Evolutionary conservation across 345 rosid genomes (phyloP), one percentile per base, ranked within the genome.

Genomic region (Eucalyptus decipiens): DNA sequence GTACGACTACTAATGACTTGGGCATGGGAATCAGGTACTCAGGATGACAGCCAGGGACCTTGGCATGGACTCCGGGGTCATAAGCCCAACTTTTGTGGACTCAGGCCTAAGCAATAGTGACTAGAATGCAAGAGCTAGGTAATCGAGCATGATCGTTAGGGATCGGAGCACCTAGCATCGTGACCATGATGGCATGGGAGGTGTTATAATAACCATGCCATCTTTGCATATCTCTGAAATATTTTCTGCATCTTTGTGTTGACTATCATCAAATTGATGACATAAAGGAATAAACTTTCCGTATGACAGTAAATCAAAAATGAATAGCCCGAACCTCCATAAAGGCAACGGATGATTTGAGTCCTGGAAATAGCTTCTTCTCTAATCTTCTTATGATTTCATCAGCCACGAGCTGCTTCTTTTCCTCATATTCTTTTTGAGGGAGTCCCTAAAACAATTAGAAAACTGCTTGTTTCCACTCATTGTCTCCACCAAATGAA

Each of bases 291-390:
- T 76, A 13, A 76, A 76, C 42, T 65, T 65, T 65, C 40, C 0
- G 0, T 6, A 21, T 76, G 16, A 37, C 83, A 40, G 47, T 16
- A 32, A 56, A 60, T 86, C 17, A 42, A 34, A 40, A 86, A 87
- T 42, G 65, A 76, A 62, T 58, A 88, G 26, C 62, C 69, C 43
- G 50, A 89, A 97, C 99, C 99, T 98, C 99, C 91, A 94, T 93
- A 88, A 96, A 96, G 86, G 91, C 91, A 92, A 98, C 94, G 65
- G 97, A 95, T 80, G 97, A 93, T 87, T 93, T 90, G 87, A 97
- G 97, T 87, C 97, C 98, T 10, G 98, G 97, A 93, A 97, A 97
- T 72, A 98, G 92, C 91, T 95, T 94, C 88, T 92, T 92, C 95
- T 97, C 99, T 89, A 98, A 93, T 94, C 99, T 96, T 90, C 90